Base-by-base conservation (phyloP, 2,329 filamentous ascomycete genomes). In the Sphaceloma murrayae region DNA sequence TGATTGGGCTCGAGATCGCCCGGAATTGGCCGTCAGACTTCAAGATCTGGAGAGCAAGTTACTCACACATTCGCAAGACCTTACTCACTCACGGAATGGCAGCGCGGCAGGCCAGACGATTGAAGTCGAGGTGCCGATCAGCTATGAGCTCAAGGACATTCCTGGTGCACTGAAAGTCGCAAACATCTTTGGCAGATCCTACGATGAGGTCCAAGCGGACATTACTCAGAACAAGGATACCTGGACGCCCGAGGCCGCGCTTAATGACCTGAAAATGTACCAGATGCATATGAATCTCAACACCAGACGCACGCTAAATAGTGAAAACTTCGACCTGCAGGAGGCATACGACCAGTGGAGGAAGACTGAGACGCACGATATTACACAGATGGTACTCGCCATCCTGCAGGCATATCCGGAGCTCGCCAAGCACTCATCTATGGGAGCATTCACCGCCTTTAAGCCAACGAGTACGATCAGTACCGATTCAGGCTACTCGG, bases 141-240 rank as follows among this genome's bases (percentile, higher is more conserved):
- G 79, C 57, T 85, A 94, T 62, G 85, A 95, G 62, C 82, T 96
- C 58, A 94, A 91, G 64, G 91, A 98, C 59, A 98, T 98, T 91
- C 81, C 81, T 27, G 75, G 95, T 65, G 91, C 94, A 19, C 82
- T 91, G 60, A 76, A 82, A 26, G 88, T 98, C 18, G 84, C 82
- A 40, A 80, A 75, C 54, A 84, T 95, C 51, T 98, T 96, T 63
- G 83, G 82, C 33, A 72, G 89, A 48, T 78, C 79, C 32, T 78
- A 82, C 52, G 78, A 80, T 1, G 80, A 91, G 53, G 81, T 88
- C 4, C 91, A 98, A 65, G 75, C 76, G 32, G 88, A 95, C 56
- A 85, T 98, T 58, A 83, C 94, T 62, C 75, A 78, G 38, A 77
- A 94, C 62, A 83, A 82, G 53, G 72, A 77, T 4, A 64, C 76